Conservation (phyloP, 2,329 filamentous ascomycete species). For the Alternaria infectoria region DNA sequence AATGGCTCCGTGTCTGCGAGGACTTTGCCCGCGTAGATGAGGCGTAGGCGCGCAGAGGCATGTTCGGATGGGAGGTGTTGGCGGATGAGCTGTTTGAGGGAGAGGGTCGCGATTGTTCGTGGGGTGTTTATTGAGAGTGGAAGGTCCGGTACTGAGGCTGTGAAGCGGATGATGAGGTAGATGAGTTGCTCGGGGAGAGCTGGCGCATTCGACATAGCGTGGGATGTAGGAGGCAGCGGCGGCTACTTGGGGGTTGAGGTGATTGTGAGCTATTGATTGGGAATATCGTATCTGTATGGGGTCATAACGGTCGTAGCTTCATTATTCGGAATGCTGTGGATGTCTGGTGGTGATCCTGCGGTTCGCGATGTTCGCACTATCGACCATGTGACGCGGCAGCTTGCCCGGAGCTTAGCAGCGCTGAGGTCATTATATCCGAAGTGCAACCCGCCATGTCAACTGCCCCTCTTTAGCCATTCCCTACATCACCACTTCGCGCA, state of each 20-base stretch:
- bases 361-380: constrained; percentile 6
- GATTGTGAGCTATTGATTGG: constrained; percentile 4
- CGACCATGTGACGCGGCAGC: constrained; percentile 11
- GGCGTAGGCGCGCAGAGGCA: constrained; percentile 74
- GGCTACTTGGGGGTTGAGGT: neutral
- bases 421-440: constrained; percentile 30
- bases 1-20: constrained; percentile 77
- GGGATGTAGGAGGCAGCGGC: constrained; percentile 3
- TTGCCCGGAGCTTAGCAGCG: constrained; percentile 27
- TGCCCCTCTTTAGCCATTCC: neutral
- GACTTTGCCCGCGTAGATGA: constrained; percentile 89
- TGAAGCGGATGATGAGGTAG: constrained; percentile 88
- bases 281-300: neutral
- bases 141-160: constrained; percentile 81
- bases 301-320: constrained; percentile 8
- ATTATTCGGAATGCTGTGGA: neutral
- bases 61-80: constrained; percentile 67
- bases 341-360: constrained; percentile 7
- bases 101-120: constrained; percentile 71
- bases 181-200: constrained; percentile 56
- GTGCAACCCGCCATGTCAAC: neutral
- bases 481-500: neutral
- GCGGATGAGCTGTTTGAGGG: constrained; percentile 84
- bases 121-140: constrained; percentile 76
- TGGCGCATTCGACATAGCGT: constrained; percentile 35